A percentile compares a stretch with the other conserved stretches of the same genome.
phyloP scores from a whole-genome alignment of 352 stramenopile genomes.

The Globisporangium abappressorium region DNA sequence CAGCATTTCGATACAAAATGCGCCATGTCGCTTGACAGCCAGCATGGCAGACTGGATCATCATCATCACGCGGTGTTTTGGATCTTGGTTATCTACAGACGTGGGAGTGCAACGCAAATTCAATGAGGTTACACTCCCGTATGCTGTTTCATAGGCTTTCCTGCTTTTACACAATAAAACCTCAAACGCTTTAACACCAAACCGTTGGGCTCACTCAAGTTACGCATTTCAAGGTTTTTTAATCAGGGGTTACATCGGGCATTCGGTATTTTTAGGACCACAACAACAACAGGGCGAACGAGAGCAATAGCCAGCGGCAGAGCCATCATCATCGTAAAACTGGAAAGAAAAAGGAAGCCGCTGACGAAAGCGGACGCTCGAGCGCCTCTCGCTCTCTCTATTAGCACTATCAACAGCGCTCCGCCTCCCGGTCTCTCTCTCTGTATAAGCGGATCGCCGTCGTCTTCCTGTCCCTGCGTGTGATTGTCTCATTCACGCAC shows the following conservation, averaged over 20 bases:
- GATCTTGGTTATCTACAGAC: neutral
- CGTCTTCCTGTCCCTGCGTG: neutral
- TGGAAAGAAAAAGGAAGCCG: constrained; percentile 3
- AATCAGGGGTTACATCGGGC: neutral
- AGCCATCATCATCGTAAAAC: neutral
- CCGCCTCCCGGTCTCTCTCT: neutral
- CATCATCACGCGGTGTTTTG: neutral
- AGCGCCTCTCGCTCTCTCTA: neutral
- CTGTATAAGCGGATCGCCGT: neutral
- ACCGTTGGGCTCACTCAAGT: neutral
- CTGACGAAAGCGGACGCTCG: neutral
- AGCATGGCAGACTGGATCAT: neutral
- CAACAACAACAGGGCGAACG: neutral
- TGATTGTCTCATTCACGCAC: too few species aligned
- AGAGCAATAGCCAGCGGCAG: neutral
- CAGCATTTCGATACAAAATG: neutral
- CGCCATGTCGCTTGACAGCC: neutral
- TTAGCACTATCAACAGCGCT: neutral
- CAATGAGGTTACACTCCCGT: neutral
- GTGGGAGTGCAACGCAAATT: neutral
- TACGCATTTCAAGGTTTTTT: neutral
- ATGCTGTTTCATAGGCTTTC: constrained; percentile 2
- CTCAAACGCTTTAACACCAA: neutral
- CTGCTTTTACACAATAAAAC: neutral
- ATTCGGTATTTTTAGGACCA: constrained; percentile 1